Conservation (phyloP, 805 yeast genomes). For the Metschnikowia similis region DNA sequence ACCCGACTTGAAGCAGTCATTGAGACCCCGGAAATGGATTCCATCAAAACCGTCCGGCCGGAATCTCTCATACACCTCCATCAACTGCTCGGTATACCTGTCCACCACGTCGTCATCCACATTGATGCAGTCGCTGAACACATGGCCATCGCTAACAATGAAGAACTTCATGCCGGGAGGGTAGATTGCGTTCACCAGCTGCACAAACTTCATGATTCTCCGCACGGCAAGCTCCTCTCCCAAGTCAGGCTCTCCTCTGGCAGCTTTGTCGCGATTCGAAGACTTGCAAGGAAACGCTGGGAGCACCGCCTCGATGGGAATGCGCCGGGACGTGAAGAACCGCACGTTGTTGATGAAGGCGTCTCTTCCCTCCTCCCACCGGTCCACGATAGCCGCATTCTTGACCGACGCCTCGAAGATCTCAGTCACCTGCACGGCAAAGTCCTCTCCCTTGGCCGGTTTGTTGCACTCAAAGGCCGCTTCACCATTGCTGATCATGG, state of each 20-base stretch:
- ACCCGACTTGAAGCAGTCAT: slow-evolving; percentile 29
- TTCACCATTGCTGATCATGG: slow-evolving; percentile 21
- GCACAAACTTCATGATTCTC: slow-evolving; percentile 29
- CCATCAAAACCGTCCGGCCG: slow-evolving; percentile 26
- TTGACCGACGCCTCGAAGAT: slow-evolving; percentile 45
- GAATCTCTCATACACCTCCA: slow-evolving; percentile 36
- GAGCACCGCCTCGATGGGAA: slow-evolving; percentile 50
- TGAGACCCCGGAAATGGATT: slow-evolving; percentile 32
- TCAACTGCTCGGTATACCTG: slow-evolving; percentile 42
- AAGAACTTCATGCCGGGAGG: slow-evolving; percentile 52
- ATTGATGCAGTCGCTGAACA: slow-evolving; percentile 60
- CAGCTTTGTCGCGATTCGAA: slow-evolving; percentile 51
- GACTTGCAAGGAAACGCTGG: slow-evolving; percentile 68
- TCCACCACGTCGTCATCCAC: slow-evolving; percentile 55
- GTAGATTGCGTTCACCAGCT: slow-evolving; percentile 33
- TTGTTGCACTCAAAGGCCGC: slow-evolving; percentile 6
- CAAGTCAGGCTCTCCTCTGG: slow-evolving; percentile 47
- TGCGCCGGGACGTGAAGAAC: slow-evolving; percentile 46
- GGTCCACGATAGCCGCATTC: slow-evolving; percentile 43
- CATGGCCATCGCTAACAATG: slow-evolving; percentile 64
- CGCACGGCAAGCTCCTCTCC: slow-evolving; percentile 41
- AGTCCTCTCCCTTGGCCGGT: neutral
- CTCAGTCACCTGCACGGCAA: slow-evolving; percentile 28
- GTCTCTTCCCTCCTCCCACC: slow-evolving; percentile 43
- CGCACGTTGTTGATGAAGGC: slow-evolving; percentile 40